Conservation (phyloP, 2,329 filamentous ascomycete genomes). For the Rhinocladiella similis region DNA sequence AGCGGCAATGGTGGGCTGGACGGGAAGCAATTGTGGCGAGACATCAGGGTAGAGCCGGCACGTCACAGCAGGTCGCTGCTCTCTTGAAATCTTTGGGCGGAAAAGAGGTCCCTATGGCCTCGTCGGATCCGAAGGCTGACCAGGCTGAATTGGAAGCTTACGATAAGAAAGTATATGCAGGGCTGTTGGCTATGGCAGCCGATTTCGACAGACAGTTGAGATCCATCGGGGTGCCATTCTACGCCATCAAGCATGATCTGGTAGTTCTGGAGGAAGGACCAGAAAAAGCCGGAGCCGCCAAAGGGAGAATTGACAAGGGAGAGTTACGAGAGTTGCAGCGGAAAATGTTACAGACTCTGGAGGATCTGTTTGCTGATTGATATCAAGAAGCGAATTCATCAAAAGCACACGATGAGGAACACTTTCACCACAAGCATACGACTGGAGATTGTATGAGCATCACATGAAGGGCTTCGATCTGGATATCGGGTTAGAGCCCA, state of each 20-base stretch:
- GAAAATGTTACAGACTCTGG: conserved; percentile 51
- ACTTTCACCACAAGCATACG: too few relatives aligned
- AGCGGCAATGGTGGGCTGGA: conserved; percentile 60
- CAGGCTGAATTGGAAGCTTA: conserved; percentile 58
- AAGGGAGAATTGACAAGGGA: conserved; percentile 37
- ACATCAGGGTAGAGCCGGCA: conserved; percentile 53
- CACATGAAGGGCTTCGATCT: too few relatives aligned
- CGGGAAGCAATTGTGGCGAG: conserved; percentile 53
- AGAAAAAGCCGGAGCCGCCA: conserved; percentile 23
- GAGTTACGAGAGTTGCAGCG: conserved; percentile 48
- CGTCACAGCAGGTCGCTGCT: conserved; percentile 55
- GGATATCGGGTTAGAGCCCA: too few relatives aligned
- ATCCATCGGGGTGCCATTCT: conserved; percentile 61
- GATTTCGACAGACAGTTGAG: conserved; percentile 58
- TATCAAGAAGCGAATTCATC: too few relatives aligned
- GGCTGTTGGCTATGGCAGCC: conserved; percentile 59
- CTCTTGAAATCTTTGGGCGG: conserved; percentile 45
- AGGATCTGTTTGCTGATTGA: conserved; percentile 48
- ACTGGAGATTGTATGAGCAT: too few relatives aligned
- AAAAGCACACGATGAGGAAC: too few relatives aligned
- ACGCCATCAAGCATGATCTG: conserved; percentile 50
- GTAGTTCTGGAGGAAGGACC: conserved; percentile 36
- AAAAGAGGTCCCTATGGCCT: conserved; percentile 9
- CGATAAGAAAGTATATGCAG: conserved; percentile 63
- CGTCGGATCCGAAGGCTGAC: conserved; percentile 39